Evolutionary conservation across 2,329 filamentous ascomycete species (phyloP), one percentile per base, ranked within the genome.

Genomic region (Neonectria sp.): DNA sequence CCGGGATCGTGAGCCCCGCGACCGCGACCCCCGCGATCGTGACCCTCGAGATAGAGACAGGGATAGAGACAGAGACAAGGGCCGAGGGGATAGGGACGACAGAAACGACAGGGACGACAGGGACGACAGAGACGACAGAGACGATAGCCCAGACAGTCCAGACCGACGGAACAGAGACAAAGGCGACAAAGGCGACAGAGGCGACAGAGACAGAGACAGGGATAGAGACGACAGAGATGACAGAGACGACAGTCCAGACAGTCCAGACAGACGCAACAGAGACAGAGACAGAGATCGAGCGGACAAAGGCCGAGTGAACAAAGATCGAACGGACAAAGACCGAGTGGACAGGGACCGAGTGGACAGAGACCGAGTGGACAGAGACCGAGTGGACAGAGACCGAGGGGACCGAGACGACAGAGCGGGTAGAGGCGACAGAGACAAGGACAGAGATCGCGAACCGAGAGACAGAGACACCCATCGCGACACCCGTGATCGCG

Each of bases 401-500:
- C 40, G 40, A 45, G 9, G 7, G 5, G 49, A 52, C 49, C n/a
- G 51, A 15, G 31, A 15, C 29, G 31, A 15, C 51, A 35, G 51
- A 53, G 51, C 25, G 21, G 25, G 12, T 13, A 53, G 51, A 53
- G 51, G 21, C 31, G 51, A 53, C 51, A 35, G 51, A 35, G 17
- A 24, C 11, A 71, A 62, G 24, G 69, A 71, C 31, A 55, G 66
- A 15, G 68, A 65, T 21, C 35, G 59, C 11, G 62, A 59, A 11
- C 40, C 24, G 64, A 68, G 48, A 70, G 56, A 65, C 25, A 56
- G 61, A 56, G 56, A 60, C 40, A 11, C 40, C 40, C n/a, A 76
- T 27, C 72, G 76, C 35, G 75, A 78, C 4, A 55, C 68, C 31
- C 64, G 68, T 25, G 72, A 73, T 55, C 75, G 45, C 73, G 77